Evolutionary conservation across 2,329 filamentous ascomycete species (phyloP), one percentile per base, ranked within the genome.

Genomic region (Biscogniauxia sp.): DNA sequence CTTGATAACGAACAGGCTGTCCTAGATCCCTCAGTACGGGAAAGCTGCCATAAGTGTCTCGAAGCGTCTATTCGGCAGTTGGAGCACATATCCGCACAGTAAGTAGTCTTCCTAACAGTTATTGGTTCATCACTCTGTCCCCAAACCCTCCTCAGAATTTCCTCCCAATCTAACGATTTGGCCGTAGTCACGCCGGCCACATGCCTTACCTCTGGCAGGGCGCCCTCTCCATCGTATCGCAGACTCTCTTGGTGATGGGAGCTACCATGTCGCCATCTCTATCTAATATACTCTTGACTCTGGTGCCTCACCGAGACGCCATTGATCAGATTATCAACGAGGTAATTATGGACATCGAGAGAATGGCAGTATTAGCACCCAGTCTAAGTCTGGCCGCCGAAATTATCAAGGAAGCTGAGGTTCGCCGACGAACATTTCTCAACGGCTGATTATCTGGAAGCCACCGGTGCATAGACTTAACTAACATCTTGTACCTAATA

Each of bases 121-220:
- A 63, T 62, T 66, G 60, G 56, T 41, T 54, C 64, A 60, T 61
- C 51, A 63, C 53, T 45, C 62, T 58, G 49, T 53, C 32, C 58
- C 60, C 55, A 32, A 25, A n/a, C 45, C 64, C 63, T 32, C 61
- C 67, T 65, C 59, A 53, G 58, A 64, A 17, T 58, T 59, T 61
- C 61, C 62, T 57, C 63, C 64, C 59, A 72, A 74, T 75, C 75
- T 78, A 76, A 77, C 70, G 55, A 75, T 72, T 72, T 73, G 62
- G 59, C 70, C 70, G 67, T 70, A 89, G 87, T 76, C 91, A 93
- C 71, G 89, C 89, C 62, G 91, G 91, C 55, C 91, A 94, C 72
- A 88, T 95, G 78, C 91, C 91, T 13, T 95, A 94, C 75, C 83
- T 94, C 20, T 95, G 90, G 88, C 91, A 94, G 78, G 91, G 91